Evolutionary conservation across 768 basidiomycete species (phyloP), one percentile per base, ranked within the genome.

Genomic region (Leccinum uliginosum): DNA sequence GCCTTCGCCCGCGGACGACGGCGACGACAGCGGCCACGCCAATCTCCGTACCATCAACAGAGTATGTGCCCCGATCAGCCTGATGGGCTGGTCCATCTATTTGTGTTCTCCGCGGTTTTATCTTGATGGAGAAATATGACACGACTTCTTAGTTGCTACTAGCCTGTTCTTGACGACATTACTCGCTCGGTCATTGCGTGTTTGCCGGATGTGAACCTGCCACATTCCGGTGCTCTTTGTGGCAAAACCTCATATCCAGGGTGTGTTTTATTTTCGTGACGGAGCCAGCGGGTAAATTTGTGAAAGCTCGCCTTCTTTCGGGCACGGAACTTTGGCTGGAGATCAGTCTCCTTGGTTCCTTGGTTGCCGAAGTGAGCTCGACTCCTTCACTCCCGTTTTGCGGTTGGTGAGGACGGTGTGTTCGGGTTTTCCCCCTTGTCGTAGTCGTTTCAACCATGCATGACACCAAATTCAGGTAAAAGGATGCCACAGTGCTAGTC

Each of bases 321-420:
- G 53, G 47, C 52, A n/a, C 46, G 59, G 54, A 56, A 56, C 46
- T n/a, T 55, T n/a, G n/a, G n/a, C n/a, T n/a, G n/a, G n/a, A n/a
- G n/a, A n/a, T n/a, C n/a, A n/a, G n/a, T 34, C 19, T 38, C 50
- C 23, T 48, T 10, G 32, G 46, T 49, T 44, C 23, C 38, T 38
- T 38, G 8, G 35, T 38, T 6, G 8, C 35, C 35, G 35, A 38
- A 38, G 35, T 38, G 35, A 38, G 35, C 35, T 38, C 35, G 17
- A 38, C 35, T 38, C 6, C 34, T 17, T 17, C 34, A 15, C 34
- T 35, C 35, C 35, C 17, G 35, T 38, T 38, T 35, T 35, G 15
- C 17, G 34, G 34, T 15, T 17, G 34, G 34, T 35, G 15, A 35
- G 7, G 15, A 35, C 15, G 34, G 32, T 32, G 32, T 14, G 32